Base-by-base conservation (phyloP, 192 early-diverging fungal genomes). In the Obelidium mucronatum region DNA sequence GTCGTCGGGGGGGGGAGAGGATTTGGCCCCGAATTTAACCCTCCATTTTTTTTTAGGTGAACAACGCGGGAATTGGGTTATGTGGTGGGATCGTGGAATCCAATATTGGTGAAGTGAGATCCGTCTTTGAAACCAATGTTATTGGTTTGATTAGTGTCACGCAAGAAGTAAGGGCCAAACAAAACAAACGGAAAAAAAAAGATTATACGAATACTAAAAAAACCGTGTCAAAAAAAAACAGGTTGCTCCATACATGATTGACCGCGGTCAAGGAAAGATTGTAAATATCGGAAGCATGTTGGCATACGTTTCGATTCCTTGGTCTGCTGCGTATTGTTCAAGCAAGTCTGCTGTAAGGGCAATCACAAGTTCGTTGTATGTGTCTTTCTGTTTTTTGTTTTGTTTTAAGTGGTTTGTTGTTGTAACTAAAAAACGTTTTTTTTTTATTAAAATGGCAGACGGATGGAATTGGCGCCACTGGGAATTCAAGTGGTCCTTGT, bases 11-110 rank as follows among this genome's bases (percentile, higher is more conserved):
- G 19, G 13, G 40, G n/a, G n/a, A n/a, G n/a, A n/a, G n/a, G n/a
- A n/a, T n/a, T n/a, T n/a, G n/a, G n/a, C n/a, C n/a, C 15, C 59
- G 59, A 22, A 17, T 15, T 61, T 61, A 61, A 26, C 15, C 2
- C 40, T 17, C 40, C 17, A n/a, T n/a, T n/a, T n/a, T n/a, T n/a
- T n/a, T n/a, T 17, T 4, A 72, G 69, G 74, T 79, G 11, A 79
- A 79, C 42, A 79, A 77, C 68, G 78, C 78, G 15, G 78, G 78
- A 17, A 69, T 79, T 24, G 78, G 65, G 24, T n/a, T 75, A 6
- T 72, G 71, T 24, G 78, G 78, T 15, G 56, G 74, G 1, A 37
- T 69, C 8, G 62, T 53, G 11, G 78, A 79, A 51, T 26, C 65
- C 3, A 44, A 70, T 36, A n/a, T 71, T 8, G 76, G 70, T 31